These are phyloP conservation scores for Vitis hybrid DNA, from an alignment of 177 flowering plant genomes.

Conservation along the genomic window DNA sequence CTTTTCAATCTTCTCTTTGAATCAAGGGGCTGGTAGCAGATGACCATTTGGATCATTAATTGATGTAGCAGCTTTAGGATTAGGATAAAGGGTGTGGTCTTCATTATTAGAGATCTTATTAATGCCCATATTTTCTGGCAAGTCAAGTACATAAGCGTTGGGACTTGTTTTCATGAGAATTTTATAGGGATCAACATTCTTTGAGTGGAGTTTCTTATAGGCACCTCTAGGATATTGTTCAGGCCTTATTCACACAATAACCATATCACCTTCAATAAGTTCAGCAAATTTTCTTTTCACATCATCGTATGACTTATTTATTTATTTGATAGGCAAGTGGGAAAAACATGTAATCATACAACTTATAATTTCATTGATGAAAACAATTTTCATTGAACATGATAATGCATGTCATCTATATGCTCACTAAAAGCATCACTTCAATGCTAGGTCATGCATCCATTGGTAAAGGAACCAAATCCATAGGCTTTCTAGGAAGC, in stretches of 20 bases:
- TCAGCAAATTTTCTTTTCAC: neutral
- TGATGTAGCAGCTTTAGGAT: neutral
- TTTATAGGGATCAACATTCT: too few relatives aligned
- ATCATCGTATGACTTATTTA: neutral
- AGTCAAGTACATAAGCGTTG: constrained; percentile 4
- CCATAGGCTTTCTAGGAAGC: neutral
- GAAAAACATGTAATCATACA: neutral
- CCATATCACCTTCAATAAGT: neutral
- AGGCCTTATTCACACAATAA: neutral
- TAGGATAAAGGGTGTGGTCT: neutral
- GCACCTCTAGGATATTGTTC: neutral
- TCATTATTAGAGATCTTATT: neutral
- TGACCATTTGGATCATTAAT: too few relatives aligned
- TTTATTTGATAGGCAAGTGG: too few relatives aligned
- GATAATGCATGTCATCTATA: neutral
- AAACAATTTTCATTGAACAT: neutral
- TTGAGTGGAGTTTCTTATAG: neutral
- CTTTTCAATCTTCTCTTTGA: constrained; percentile 3
- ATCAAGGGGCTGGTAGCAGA: neutral
- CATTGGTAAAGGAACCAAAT: neutral
- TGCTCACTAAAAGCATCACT: constrained; percentile 4
- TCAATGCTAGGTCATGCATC: neutral
- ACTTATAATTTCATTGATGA: neutral
- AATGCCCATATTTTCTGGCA: neutral
- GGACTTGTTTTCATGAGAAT: neutral